A percentile compares a stretch with the other conserved stretches of the same genome.
phyloP scores from a whole-genome alignment of 495 filamentous ascomycete species.

The Apiosordaria backusii region DNA sequence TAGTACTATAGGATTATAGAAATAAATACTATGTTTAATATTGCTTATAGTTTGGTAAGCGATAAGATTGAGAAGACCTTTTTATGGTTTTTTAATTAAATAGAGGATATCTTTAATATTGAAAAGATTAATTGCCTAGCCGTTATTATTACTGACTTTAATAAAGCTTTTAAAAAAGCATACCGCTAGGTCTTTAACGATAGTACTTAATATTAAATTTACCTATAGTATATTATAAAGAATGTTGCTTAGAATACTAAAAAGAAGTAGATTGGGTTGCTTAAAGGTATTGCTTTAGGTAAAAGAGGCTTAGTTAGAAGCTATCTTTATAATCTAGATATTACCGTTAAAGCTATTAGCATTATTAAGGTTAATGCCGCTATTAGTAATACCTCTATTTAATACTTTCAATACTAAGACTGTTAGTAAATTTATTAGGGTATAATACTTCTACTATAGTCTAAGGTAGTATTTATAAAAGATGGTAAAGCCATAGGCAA shows the following conservation, averaged over 20 bases:
- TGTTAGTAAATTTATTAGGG: too few relatives aligned
- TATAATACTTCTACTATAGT: too few relatives aligned
- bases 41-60: neutral
- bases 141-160: constrained; percentile 7
- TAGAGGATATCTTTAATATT: neutral
- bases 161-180: constrained; percentile 8
- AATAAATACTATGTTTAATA: constrained; percentile 4
- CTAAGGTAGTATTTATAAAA: too few relatives aligned
- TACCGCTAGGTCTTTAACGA: constrained; percentile 1
- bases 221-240: constrained; percentile 18
- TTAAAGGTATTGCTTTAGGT: constrained; percentile 8
- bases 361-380: too few relatives aligned
- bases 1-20: constrained; percentile 3
- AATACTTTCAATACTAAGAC: too few relatives aligned
- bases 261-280: constrained; percentile 13
- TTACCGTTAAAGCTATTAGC: too few relatives aligned
- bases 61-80: neutral
- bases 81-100: too few relatives aligned
- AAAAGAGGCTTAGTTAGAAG: neutral
- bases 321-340: neutral
- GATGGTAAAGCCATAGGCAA: too few relatives aligned
- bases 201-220: constrained; percentile 11
- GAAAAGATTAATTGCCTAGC: neutral
- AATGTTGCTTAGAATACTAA: constrained; percentile 12
- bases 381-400: too few relatives aligned